These are phyloP conservation scores for Fusarium mexicanum DNA, from an alignment of 2,329 filamentous ascomycete genomes.

Conservation along the genomic window DNA sequence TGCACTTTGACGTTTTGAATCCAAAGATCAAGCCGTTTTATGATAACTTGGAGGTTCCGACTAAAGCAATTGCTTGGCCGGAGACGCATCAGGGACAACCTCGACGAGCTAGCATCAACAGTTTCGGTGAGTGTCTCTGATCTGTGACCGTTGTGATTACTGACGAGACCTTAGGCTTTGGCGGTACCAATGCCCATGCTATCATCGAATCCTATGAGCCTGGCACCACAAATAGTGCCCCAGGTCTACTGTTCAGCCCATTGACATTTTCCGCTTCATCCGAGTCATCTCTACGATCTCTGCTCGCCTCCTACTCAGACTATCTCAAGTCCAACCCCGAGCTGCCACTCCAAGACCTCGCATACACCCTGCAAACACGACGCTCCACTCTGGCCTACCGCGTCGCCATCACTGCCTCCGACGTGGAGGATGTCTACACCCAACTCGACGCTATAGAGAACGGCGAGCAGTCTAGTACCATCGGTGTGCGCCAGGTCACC, in stretches of 20 bases:
- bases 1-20: not conserved
- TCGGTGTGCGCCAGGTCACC: not conserved
- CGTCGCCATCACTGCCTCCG: not conserved
- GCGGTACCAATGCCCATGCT: constrained; percentile 50
- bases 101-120: constrained; percentile 46
- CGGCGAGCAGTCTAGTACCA: rapidly evolving
- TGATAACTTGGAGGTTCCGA: not conserved
- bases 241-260: not conserved
- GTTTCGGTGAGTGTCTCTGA: constrained; percentile 43
- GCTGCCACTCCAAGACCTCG: not conserved
- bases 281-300: not conserved
- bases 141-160: not conserved
- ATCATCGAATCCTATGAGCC: not conserved
- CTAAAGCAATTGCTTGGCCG: not conserved
- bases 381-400: not conserved
- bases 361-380: not conserved
- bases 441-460: not conserved
- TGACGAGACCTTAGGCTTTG: constrained; percentile 30
- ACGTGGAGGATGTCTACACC: not conserved
- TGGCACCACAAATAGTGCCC: not conserved
- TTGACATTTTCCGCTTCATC: constrained; percentile 1
- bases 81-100: not conserved
- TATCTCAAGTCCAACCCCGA: not conserved
- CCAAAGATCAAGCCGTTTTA: not conserved
- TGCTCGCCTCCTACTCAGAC: rapidly evolving